phyloP scores from a whole-genome alignment of 352 stramenopile genomes.

The Phytophthora ohioensis region DNA sequence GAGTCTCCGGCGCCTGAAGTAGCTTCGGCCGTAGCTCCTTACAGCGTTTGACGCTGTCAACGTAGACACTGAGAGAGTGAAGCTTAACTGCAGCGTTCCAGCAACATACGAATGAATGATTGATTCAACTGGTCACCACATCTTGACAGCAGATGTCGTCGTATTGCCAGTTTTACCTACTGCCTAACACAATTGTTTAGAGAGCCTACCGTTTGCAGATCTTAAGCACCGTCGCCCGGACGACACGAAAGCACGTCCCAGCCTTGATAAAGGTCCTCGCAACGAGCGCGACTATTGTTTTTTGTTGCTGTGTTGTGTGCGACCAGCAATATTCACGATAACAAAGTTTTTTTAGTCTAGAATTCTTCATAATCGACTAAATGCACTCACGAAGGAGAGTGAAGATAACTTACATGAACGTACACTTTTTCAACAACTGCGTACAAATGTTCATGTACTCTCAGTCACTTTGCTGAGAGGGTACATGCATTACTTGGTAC shows the following conservation, averaged over 20 bases:
- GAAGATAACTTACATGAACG: no score
- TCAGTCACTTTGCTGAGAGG: background rate
- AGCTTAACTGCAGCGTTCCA: background rate
- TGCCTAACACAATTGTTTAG: background rate
- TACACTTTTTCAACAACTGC: background rate
- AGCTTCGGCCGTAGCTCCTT: background rate
- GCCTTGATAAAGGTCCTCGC: background rate
- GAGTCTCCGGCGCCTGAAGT: no score
- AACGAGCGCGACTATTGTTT: constrained; percentile 10
- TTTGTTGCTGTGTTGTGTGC: constrained; percentile 11
- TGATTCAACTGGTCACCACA: background rate
- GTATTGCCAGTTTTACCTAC: background rate
- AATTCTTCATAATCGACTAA: background rate
- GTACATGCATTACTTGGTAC: constrained; percentile 9
- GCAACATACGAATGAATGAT: no score
- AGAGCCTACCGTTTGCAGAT: constrained; percentile 6
- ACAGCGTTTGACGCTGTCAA: background rate
- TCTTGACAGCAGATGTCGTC: background rate
- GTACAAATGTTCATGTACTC: constrained; percentile 1
- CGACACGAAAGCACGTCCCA: background rate
- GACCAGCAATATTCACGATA: constrained; percentile 17
- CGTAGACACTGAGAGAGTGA: background rate
- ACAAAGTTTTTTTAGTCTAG: constrained; percentile 12
- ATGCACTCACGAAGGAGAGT: background rate
- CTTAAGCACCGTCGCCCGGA: background rate